A percentile compares a stretch with the other conserved stretches of the same genome.
phyloP scores from a whole-genome alignment of 163 green algal genomes.

The Trebouxiophyceae sp. region DNA sequence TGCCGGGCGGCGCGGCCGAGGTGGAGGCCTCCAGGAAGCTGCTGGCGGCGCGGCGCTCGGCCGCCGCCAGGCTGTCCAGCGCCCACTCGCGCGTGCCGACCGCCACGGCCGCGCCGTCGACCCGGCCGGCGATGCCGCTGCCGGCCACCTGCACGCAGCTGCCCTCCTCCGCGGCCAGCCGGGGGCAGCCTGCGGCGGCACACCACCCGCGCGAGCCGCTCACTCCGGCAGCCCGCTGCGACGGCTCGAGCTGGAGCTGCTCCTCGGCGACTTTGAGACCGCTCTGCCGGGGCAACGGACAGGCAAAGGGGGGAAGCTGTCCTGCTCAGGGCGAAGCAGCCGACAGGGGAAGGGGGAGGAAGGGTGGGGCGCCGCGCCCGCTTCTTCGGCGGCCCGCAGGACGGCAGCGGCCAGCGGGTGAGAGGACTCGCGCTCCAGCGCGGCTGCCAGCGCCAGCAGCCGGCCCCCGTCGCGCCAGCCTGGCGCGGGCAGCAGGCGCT shows the following conservation, averaged over 20 bases:
- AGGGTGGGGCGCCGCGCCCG: no score
- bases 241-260: no score
- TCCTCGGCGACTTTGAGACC: no score
- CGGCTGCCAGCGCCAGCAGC: conserved; percentile 68
- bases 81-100: conserved; percentile 83
- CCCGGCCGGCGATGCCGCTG: conserved; percentile 58
- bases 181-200: conserved; percentile 13
- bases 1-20: conserved; percentile 4
- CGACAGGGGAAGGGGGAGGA: not conserved
- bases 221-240: no score
- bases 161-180: conserved; percentile 33
- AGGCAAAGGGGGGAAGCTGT: no score
- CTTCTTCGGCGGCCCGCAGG: conserved; percentile 26
- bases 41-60: not conserved
- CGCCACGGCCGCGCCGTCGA: conserved; percentile 52
- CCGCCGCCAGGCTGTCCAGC: conserved; percentile 4
- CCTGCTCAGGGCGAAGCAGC: no score
- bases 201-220: no score
- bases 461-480: not conserved
- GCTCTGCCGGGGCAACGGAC: no score
- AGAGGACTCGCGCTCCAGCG: conserved; percentile 66
- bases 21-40: conserved; percentile 1
- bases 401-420: conserved; percentile 81
- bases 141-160: conserved; percentile 81
- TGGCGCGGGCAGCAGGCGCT: not conserved